A percentile compares a stretch with the other conserved stretches of the same genome.
phyloP scores from a whole-genome alignment of 1,139 yeast species.

The Yamadazyma aaseri region DNA sequence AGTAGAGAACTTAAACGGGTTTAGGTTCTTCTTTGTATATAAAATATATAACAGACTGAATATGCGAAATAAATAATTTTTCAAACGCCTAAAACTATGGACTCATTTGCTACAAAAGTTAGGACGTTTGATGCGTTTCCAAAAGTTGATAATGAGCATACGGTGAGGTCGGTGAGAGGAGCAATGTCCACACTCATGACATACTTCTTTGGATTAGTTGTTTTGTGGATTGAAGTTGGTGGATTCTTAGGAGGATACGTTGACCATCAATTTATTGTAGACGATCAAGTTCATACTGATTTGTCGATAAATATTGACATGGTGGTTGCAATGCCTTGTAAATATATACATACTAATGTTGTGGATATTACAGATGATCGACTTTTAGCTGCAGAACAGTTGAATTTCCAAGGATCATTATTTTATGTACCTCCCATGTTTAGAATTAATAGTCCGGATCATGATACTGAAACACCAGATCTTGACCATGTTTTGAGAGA shows the following conservation, averaged over 20 bases:
- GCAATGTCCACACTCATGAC: constrained; percentile 73
- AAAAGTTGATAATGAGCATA: constrained; percentile 75
- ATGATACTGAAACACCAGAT: constrained; percentile 58
- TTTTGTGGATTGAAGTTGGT: constrained; percentile 86
- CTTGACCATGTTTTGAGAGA: constrained; percentile 65
- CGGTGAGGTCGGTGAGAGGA: constrained; percentile 73
- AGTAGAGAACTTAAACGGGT: constrained; percentile 32
- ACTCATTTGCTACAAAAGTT: constrained; percentile 38
- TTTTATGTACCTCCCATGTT: constrained; percentile 54
- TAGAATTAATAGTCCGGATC: constrained; percentile 42
- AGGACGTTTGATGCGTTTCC: constrained; percentile 88
- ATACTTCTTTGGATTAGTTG: constrained; percentile 56
- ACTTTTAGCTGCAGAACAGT: constrained; percentile 70
- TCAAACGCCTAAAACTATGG: constrained; percentile 26
- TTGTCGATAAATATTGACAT: constrained; percentile 76
- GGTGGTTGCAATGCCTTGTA: constrained; percentile 83
- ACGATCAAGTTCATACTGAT: constrained; percentile 56
- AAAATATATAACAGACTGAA: too few species aligned
- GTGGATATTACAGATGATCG: constrained; percentile 77
- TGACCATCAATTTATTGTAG: constrained; percentile 76
- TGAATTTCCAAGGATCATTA: constrained; percentile 62
- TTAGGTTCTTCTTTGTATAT: too few species aligned
- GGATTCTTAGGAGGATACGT: constrained; percentile 81
- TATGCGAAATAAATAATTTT: too few species aligned
- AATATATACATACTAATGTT: constrained; percentile 69